Percentiles rank a stretch among this genome's conserved stretches.
These are phyloP conservation scores for Stephania japonica DNA, from an alignment of 164 flowering plant genomes.

Conservation along the genomic window DNA sequence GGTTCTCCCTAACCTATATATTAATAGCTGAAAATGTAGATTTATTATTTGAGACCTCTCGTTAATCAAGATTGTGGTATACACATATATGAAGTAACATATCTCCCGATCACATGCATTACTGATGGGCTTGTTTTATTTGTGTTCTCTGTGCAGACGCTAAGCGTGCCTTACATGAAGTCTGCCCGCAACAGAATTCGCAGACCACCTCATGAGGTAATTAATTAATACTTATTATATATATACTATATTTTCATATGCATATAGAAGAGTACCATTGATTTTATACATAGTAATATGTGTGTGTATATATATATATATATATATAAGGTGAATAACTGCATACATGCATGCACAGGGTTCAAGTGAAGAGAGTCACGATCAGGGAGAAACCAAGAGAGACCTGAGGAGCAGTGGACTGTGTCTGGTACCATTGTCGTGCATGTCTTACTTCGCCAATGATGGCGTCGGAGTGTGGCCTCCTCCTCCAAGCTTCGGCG, in stretches of 20 bases:
- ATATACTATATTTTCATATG: background rate
- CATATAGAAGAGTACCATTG: background rate
- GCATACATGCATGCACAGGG: conserved; percentile 17
- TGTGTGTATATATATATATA: too few species aligned
- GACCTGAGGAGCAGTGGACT: conserved; percentile 79
- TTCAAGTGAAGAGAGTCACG: conserved; percentile 11
- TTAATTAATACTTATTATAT: conserved; percentile 1
- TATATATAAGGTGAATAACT: too few species aligned
- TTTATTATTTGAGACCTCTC: too few species aligned
- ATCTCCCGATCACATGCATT: too few species aligned
- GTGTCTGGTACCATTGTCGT: conserved; percentile 78
- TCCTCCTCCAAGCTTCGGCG: conserved; percentile 38
- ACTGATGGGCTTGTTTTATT: too few species aligned
- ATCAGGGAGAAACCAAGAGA: conserved; percentile 32
- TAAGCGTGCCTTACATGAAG: conserved; percentile 94
- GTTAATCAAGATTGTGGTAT: too few species aligned
- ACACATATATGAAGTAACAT: too few species aligned
- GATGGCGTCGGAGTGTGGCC: conserved; percentile 52
- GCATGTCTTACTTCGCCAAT: conserved; percentile 59
- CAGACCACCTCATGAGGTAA: conserved; percentile 47
- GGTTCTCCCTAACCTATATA: too few species aligned
- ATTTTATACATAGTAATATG: too few species aligned
- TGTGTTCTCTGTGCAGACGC: conserved; percentile 47
- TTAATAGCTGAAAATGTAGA: too few species aligned
- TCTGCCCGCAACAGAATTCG: conserved; percentile 35